These are phyloP conservation scores for Pelargonium cotyledonis DNA, from an alignment of 441 rosid species.

Conservation along the genomic window DNA sequence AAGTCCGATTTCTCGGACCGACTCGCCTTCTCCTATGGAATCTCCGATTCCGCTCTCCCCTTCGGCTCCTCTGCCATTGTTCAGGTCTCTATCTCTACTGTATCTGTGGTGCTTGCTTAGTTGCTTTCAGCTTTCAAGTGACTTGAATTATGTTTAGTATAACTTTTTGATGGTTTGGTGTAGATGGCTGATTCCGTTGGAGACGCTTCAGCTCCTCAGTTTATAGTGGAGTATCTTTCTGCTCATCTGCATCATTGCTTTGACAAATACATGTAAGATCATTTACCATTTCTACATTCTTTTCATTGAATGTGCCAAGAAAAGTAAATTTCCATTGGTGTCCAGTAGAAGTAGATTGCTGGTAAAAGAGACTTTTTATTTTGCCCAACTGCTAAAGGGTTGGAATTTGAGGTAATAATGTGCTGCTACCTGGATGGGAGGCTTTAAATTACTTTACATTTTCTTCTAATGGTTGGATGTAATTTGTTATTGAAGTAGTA, in stretches of 20 bases:
- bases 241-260: conserved; percentile 42
- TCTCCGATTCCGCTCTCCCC: conserved; percentile 66
- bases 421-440: background rate
- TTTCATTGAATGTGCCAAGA: background rate
- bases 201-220: conserved; percentile 42
- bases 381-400: background rate
- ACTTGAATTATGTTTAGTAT: background rate
- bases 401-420: background rate
- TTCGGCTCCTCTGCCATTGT: conserved; percentile 71
- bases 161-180: conserved; percentile 20
- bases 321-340: background rate
- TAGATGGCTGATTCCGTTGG: conserved; percentile 42
- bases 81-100: conserved; percentile 31
- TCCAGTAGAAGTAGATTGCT: background rate
- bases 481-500: background rate
- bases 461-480: background rate
- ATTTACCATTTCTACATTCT: background rate
- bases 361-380: background rate
- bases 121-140: conserved; percentile 1
- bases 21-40: conserved; percentile 51
- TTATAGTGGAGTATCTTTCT: conserved; percentile 47
- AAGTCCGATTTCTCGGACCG: conserved; percentile 59
- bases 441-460: background rate
- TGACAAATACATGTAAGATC: conserved; percentile 47
- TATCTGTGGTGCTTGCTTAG: too few relatives aligned